phyloP scores from a whole-genome alignment of 371 early-diverging fungal genomes.

The Mortierella sp. region DNA sequence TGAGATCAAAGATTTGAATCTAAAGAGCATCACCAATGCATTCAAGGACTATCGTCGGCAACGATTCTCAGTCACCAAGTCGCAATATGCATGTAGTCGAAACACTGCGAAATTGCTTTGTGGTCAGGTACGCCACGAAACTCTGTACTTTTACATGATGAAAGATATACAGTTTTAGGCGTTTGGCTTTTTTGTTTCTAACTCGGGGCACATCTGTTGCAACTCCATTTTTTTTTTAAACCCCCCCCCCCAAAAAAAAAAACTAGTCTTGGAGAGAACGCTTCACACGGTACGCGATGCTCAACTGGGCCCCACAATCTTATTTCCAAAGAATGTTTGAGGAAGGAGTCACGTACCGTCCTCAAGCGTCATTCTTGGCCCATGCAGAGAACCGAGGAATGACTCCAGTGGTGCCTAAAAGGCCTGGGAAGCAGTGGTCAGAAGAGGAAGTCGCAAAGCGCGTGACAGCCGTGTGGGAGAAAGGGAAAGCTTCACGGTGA shows the following conservation, averaged over 20 bases:
- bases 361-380: slow-evolving; percentile 19
- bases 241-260: background rate
- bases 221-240: too few relatives aligned
- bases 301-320: slow-evolving; percentile 19
- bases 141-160: too few relatives aligned
- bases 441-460: background rate
- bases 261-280: slow-evolving; percentile 13
- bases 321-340: slow-evolving; percentile 1
- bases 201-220: too few relatives aligned
- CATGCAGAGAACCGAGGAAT: slow-evolving; percentile 2
- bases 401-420: background rate
- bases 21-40: slow-evolving; percentile 3
- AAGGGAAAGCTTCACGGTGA: too few relatives aligned
- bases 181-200: too few relatives aligned
- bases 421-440: background rate
- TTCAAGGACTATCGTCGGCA: slow-evolving; percentile 6
- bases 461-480: background rate
- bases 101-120: background rate
- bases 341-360: slow-evolving; percentile 10
- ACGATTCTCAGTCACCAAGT: slow-evolving; percentile 3
- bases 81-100: background rate
- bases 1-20: slow-evolving; percentile 17
- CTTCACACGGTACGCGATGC: slow-evolving; percentile 5
- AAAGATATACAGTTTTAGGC: too few relatives aligned
- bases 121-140: slow-evolving; percentile 13